phyloP scores from a whole-genome alignment of 2,329 filamentous ascomycete species.

The Fusarium succisae region DNA sequence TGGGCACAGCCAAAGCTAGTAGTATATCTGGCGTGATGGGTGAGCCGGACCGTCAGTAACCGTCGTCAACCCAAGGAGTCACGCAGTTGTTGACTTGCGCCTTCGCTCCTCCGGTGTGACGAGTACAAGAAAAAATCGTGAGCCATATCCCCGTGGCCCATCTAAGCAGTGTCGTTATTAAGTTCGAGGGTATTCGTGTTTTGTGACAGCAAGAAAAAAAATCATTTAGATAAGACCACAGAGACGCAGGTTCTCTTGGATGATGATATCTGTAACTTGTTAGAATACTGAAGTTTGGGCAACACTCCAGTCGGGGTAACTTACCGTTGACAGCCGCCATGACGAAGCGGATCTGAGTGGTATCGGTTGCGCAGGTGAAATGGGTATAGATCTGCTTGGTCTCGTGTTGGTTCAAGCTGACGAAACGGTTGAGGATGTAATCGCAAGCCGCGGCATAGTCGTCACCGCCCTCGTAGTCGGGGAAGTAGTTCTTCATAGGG shows the following conservation, averaged over 20 bases:
- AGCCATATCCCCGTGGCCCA: conserved; percentile 52
- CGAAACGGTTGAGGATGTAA: conserved; percentile 98
- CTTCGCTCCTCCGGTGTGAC: conserved; percentile 43
- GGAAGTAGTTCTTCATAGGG: conserved; percentile 90
- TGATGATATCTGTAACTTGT: conserved; percentile 87
- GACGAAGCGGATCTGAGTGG: conserved; percentile 98
- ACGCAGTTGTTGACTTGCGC: conserved; percentile 31
- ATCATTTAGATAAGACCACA: conserved; percentile 89
- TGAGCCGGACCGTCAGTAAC: conserved; percentile 28
- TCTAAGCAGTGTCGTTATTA: conserved; percentile 51
- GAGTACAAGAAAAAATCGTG: conserved; percentile 50
- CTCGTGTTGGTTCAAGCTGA: conserved; percentile 98
- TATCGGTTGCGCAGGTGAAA: conserved; percentile 98
- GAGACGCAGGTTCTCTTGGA: conserved; percentile 97
- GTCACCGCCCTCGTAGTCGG: conserved; percentile 91
- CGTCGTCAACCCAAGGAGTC: conserved; percentile 25
- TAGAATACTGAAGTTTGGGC: conserved; percentile 46
- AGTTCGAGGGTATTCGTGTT: conserved; percentile 56
- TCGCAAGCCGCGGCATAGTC: conserved; percentile 97
- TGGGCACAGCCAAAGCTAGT: conserved; percentile 41
- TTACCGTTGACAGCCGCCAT: conserved; percentile 99
- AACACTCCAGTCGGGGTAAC: conserved; percentile 42
- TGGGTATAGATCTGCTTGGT: conserved; percentile 99
- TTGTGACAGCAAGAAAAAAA: conserved; percentile 49
- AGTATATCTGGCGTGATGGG: conserved; percentile 34